These are phyloP conservation scores for Colletotrichum tropicicola DNA, from an alignment of 2,329 filamentous ascomycete genomes.

Conservation along the genomic window DNA sequence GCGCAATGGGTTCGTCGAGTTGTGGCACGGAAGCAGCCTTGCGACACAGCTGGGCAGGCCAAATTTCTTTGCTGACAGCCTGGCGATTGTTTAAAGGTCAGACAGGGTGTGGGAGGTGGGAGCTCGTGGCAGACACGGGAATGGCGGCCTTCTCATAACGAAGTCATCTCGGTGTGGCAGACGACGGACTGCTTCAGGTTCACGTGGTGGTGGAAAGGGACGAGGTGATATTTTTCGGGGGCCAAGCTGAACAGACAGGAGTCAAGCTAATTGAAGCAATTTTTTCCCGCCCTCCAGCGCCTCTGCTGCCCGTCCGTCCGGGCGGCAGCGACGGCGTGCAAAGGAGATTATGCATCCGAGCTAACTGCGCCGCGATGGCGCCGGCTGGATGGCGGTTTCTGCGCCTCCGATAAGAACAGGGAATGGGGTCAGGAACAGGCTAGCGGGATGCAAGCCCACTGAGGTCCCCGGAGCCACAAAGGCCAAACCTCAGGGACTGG, in stretches of 20 bases:
- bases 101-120: no score
- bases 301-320: background rate
- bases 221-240: background rate
- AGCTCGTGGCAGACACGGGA: background rate
- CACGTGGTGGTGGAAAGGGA: no score
- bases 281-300: background rate
- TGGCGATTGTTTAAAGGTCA: background rate
- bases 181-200: background rate
- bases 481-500: slow-evolving; percentile 1
- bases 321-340: slow-evolving; percentile 7
- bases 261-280: background rate
- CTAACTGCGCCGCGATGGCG: slow-evolving; percentile 20
- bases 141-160: background rate
- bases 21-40: no score
- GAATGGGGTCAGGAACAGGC: slow-evolving; percentile 13
- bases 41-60: no score
- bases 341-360: slow-evolving; percentile 17
- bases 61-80: background rate
- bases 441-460: slow-evolving; percentile 4
- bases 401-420: background rate
- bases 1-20: no score
- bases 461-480: background rate
- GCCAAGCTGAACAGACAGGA: no score
- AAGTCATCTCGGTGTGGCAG: background rate
- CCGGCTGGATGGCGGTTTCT: slow-evolving; percentile 4